Evolutionary conservation across 2,329 filamentous ascomycete genomes (phyloP).

Genomic region (Elsinoe fawcettii): DNA sequence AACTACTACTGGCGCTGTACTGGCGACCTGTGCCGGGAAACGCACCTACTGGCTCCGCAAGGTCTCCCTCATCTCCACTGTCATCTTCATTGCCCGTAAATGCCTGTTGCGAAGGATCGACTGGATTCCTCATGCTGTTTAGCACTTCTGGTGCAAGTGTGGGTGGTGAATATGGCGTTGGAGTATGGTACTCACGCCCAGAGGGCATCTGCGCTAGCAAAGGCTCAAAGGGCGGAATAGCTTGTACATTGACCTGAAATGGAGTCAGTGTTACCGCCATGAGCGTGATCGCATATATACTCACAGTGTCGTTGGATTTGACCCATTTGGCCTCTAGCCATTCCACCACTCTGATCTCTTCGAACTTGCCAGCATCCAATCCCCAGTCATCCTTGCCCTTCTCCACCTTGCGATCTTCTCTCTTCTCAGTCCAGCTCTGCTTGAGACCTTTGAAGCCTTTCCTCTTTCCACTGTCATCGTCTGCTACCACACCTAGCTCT

Average conservation of each 20-base stretch:
- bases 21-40: conserved; percentile 44
- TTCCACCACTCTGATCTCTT: conserved; percentile 78
- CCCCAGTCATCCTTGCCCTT: conserved; percentile 63
- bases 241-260: conserved; percentile 66
- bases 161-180: conserved; percentile 61
- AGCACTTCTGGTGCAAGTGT: conserved; percentile 58
- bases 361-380: conserved; percentile 71
- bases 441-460: conserved; percentile 58
- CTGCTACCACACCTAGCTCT: conserved; percentile 57
- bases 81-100: conserved; percentile 40
- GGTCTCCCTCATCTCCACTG: conserved; percentile 36
- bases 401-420: conserved; percentile 72
- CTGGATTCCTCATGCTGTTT: conserved; percentile 49
- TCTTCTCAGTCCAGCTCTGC: conserved; percentile 66
- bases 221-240: conserved; percentile 62
- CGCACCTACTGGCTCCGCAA: conserved; percentile 37
- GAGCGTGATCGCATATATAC: conserved; percentile 25
- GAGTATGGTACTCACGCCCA: conserved; percentile 73
- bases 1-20: conserved; percentile 24
- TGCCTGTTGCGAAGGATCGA: conserved; percentile 40
- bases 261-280: not conserved
- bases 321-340: conserved; percentile 85
- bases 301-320: conserved; percentile 84
- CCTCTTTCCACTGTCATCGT: conserved; percentile 38
- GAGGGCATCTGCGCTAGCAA: conserved; percentile 75